Evolutionary conservation across 2,329 filamentous ascomycete species (phyloP).

Genomic region (Cercospora zeina): DNA sequence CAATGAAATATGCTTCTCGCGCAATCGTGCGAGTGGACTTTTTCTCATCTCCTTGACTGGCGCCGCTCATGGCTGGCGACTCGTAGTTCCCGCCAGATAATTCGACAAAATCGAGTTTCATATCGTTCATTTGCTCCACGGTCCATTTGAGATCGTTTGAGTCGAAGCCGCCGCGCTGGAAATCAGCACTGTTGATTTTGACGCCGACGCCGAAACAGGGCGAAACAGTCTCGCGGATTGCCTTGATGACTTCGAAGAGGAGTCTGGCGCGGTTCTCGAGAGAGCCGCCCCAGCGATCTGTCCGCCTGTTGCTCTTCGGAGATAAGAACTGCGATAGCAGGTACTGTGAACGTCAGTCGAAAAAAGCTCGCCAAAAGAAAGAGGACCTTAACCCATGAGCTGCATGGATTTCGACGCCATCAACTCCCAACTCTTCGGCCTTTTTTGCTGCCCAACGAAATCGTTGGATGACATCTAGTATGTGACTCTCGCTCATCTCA

Average conservation of each 20-base stretch:
- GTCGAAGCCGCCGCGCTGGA: constrained; percentile 23
- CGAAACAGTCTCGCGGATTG: constrained; percentile 20
- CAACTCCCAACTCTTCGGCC: constrained; percentile 35
- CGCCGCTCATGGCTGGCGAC: constrained; percentile 19
- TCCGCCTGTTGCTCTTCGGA: constrained; percentile 42
- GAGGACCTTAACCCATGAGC: constrained; percentile 35
- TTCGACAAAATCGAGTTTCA: constrained; percentile 27
- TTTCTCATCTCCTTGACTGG: constrained; percentile 10
- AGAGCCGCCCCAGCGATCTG: constrained; percentile 43
- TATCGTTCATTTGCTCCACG: constrained; percentile 18
- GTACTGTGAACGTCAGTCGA: constrained; percentile 29
- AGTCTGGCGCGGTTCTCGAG: constrained; percentile 43
- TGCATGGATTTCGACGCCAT: constrained; percentile 33
- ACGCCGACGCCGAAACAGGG: constrained; percentile 22
- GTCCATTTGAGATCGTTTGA: constrained; percentile 20
- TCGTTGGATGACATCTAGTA: constrained; percentile 18
- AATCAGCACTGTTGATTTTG: constrained; percentile 27
- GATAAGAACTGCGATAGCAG: constrained; percentile 43
- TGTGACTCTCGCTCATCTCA: constrained; percentile 21
- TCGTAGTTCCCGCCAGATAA: constrained; percentile 23
- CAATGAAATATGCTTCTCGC: constrained; percentile 26
- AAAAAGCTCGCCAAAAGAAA: background rate
- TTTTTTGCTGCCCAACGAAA: constrained; percentile 36
- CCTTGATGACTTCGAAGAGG: constrained; percentile 41
- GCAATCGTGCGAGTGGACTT: constrained; percentile 14